phyloP scores from a whole-genome alignment of 805 yeast species.

The Sporopachydermia quercuum region DNA sequence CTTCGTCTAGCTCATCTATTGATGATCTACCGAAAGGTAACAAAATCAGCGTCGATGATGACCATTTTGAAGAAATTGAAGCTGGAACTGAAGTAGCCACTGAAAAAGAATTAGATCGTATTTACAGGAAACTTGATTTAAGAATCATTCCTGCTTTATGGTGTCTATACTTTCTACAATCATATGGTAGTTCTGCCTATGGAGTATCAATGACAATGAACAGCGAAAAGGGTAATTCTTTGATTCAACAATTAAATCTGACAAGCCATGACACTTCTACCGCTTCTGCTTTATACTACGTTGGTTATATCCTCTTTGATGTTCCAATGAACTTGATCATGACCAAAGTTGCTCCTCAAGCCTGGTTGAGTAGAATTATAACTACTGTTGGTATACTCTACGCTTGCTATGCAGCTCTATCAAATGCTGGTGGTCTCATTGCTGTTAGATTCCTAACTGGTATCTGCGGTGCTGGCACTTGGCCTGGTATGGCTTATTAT shows the following conservation, averaged over 20 bases:
- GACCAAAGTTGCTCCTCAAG: slow-evolving; percentile 75
- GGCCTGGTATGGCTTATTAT: slow-evolving; percentile 86
- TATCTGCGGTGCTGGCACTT: slow-evolving; percentile 68
- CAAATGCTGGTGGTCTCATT: slow-evolving; percentile 42
- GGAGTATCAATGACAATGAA: slow-evolving; percentile 79
- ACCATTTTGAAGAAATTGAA: too few species aligned
- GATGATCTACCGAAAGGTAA: too few species aligned
- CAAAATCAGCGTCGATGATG: too few species aligned
- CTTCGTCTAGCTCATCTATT: too few species aligned
- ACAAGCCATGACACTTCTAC: slow-evolving; percentile 45
- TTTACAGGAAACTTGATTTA: slow-evolving; percentile 48
- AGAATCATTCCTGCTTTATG: slow-evolving; percentile 75
- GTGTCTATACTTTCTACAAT: slow-evolving; percentile 63
- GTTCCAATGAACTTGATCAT: slow-evolving; percentile 77
- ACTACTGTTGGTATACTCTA: slow-evolving; percentile 66
- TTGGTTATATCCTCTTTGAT: slow-evolving; percentile 73
- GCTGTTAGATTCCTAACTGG: slow-evolving; percentile 66
- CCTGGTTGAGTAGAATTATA: slow-evolving; percentile 72
- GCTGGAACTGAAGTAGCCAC: too few species aligned
- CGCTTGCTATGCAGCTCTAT: slow-evolving; percentile 52
- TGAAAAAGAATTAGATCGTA: too few species aligned
- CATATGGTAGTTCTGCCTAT: slow-evolving; percentile 64
- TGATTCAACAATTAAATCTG: slow-evolving; percentile 34
- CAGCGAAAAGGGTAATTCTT: slow-evolving; percentile 41
- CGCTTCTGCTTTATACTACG: slow-evolving; percentile 71